phyloP scores from a whole-genome alignment of 108 stramenopile species.

The Cyclotella sp. region DNA sequence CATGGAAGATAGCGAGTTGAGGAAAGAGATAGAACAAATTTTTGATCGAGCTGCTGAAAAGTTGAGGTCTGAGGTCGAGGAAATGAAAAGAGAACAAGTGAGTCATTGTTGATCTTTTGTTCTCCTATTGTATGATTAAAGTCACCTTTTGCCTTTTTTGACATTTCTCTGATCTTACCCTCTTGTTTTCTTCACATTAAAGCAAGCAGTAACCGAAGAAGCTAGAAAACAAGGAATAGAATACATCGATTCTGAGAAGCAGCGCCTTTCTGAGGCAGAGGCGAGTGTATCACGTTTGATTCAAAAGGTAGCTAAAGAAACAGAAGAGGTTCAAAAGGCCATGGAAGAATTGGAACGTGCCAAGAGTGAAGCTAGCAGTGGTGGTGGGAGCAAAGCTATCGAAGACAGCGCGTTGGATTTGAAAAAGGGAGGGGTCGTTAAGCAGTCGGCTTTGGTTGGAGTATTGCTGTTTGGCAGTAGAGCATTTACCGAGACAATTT shows the following conservation, averaged over 20 bases:
- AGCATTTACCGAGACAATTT: slow-evolving; percentile 45
- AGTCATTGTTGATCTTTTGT: background rate
- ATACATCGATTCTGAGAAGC: slow-evolving; percentile 34
- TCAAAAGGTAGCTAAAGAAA: slow-evolving; percentile 41
- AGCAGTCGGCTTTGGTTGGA: slow-evolving; percentile 48
- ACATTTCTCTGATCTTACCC: background rate
- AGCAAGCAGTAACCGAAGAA: slow-evolving; percentile 36
- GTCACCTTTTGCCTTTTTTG: background rate
- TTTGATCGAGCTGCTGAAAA: slow-evolving; percentile 47
- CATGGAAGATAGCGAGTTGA: slow-evolving; percentile 34
- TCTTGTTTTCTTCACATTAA: background rate
- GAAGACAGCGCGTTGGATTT: slow-evolving; percentile 44
- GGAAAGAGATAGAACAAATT: slow-evolving; percentile 45
- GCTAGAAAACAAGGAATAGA: slow-evolving; percentile 34
- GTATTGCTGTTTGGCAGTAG: slow-evolving; percentile 44
- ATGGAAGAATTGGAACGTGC: slow-evolving; percentile 51
- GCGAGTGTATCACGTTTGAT: slow-evolving; percentile 46
- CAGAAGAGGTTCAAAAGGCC: slow-evolving; percentile 44
- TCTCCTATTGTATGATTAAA: background rate
- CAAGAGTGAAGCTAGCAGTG: slow-evolving; percentile 29
- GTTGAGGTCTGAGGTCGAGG: slow-evolving; percentile 32
- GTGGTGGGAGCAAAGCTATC: slow-evolving; percentile 18
- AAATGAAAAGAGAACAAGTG: slow-evolving; percentile 46
- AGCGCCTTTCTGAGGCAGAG: slow-evolving; percentile 48
- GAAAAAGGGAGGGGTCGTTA: slow-evolving; percentile 50